A percentile compares a stretch with the other conserved stretches of the same genome.
phyloP scores from a whole-genome alignment of 768 basidiomycete genomes.

The Russula foetens region DNA sequence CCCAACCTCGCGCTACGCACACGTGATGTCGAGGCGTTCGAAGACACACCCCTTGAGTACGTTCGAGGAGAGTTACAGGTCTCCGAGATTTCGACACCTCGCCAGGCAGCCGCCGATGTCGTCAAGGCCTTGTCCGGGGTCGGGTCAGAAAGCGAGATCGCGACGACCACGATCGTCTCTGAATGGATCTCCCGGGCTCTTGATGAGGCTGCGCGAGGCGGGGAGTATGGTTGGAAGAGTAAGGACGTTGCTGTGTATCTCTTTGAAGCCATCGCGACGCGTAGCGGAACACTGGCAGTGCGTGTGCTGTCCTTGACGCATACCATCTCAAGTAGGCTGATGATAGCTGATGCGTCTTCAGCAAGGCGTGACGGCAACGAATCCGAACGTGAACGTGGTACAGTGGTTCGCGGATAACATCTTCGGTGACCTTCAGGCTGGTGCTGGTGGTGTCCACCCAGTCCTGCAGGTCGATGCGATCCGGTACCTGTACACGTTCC shows the following conservation, averaged over 20 bases:
- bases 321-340: background rate
- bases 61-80: constrained; percentile 40
- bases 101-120: constrained; percentile 95
- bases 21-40: constrained; percentile 91
- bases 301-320: constrained; percentile 16
- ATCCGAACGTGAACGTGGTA: constrained; percentile 86
- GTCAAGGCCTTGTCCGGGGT: constrained; percentile 79
- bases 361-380: constrained; percentile 93
- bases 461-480: constrained; percentile 96
- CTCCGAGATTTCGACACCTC: constrained; percentile 71
- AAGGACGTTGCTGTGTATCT: constrained; percentile 94
- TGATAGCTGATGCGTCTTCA: constrained; percentile 23
- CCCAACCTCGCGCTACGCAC: constrained; percentile 88
- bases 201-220: constrained; percentile 55
- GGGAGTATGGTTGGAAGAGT: constrained; percentile 66
- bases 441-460: constrained; percentile 62
- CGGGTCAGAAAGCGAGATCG: constrained; percentile 61
- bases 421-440: constrained; percentile 74
- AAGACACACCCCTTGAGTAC: constrained; percentile 94
- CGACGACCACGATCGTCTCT: constrained; percentile 77
- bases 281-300: constrained; percentile 81
- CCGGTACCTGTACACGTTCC: constrained; percentile 88
- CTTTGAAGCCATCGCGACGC: constrained; percentile 86
- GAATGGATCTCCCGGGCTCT: constrained; percentile 77
- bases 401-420: constrained; percentile 93